Evolutionary conservation across 176 grass and related monocot species (phyloP).

Genomic region (Triticum monococcum): DNA sequence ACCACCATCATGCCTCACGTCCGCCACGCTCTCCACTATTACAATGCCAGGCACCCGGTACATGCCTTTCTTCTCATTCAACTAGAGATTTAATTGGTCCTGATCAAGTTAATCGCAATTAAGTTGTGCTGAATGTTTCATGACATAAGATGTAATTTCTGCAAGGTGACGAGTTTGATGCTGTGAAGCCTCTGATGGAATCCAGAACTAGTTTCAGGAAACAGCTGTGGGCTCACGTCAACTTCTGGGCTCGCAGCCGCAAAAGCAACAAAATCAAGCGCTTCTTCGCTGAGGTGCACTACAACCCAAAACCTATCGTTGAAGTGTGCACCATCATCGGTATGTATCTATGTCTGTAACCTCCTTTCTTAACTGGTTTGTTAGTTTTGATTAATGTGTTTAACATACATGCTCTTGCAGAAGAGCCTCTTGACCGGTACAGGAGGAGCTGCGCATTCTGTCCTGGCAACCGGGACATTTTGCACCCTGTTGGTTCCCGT

Average conservation of each 20-base stretch:
- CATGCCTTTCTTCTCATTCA: not conserved
- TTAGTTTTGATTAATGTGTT: not conserved
- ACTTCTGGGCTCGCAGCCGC: conserved; percentile 4
- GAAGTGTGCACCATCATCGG: not conserved
- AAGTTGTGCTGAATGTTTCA: not conserved
- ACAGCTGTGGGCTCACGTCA: not conserved
- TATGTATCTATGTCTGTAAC: not conserved
- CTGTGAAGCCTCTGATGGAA: not conserved
- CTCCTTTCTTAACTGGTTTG: not conserved
- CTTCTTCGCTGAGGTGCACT: conserved; percentile 7
- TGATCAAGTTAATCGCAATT: not conserved
- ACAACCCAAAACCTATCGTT: not conserved
- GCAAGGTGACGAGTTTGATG: not conserved
- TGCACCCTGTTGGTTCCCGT: not conserved
- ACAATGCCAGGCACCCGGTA: not conserved
- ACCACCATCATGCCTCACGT: not conserved
- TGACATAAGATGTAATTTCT: not conserved
- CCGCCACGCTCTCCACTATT: not conserved
- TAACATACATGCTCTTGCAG: not conserved
- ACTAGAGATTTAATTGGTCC: not conserved
- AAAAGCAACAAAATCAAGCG: not conserved
- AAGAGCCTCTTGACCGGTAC: not conserved
- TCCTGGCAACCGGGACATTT: not conserved
- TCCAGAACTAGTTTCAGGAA: not conserved
- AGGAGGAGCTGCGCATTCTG: not conserved